phyloP scores from a whole-genome alignment of 2,329 filamentous ascomycete species.

The Ophiostoma sp. region DNA sequence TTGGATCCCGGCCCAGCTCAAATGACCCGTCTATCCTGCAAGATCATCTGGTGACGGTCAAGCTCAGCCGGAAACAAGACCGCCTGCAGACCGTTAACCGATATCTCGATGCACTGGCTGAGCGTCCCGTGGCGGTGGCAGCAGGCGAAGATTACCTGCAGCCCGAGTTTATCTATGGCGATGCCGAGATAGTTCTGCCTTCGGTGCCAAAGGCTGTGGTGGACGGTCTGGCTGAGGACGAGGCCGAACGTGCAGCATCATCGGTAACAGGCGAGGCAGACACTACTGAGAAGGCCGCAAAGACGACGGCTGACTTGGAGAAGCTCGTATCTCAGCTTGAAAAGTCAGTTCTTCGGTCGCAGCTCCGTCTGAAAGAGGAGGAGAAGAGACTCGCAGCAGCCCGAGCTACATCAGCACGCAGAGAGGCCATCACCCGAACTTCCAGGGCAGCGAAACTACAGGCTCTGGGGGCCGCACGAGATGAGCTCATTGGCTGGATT shows the following conservation, averaged over 20 bases:
- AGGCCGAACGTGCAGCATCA: constrained; percentile 21
- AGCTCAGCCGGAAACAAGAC: constrained; percentile 48
- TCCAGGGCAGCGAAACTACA: constrained; percentile 39
- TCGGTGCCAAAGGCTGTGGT: constrained; percentile 49
- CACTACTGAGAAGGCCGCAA: not conserved
- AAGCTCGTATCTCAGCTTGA: constrained; percentile 50
- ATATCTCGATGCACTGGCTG: constrained; percentile 46
- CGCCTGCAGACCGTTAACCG: constrained; percentile 47
- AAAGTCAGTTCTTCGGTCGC: constrained; percentile 54
- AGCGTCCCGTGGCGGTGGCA: constrained; percentile 47
- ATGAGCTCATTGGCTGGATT: constrained; percentile 60
- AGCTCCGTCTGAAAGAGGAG: constrained; percentile 52
- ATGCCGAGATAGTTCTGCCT: constrained; percentile 41
- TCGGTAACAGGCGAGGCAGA: not conserved
- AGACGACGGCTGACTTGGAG: constrained; percentile 38
- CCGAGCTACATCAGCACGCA: constrained; percentile 36
- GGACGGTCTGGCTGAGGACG: constrained; percentile 44
- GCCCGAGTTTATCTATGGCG: constrained; percentile 44
- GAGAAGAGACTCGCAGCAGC: constrained; percentile 50
- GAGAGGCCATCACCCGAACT: not conserved
- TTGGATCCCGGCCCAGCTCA: not conserved
- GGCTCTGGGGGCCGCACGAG: constrained; percentile 52
- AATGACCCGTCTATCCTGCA: constrained; percentile 35
- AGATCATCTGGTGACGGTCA: constrained; percentile 48
- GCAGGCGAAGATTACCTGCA: constrained; percentile 44